Evolutionary conservation across 2,329 filamentous ascomycete genomes (phyloP), one percentile per base, ranked within the genome.

Genomic region (Colletotrichum eleusines): DNA sequence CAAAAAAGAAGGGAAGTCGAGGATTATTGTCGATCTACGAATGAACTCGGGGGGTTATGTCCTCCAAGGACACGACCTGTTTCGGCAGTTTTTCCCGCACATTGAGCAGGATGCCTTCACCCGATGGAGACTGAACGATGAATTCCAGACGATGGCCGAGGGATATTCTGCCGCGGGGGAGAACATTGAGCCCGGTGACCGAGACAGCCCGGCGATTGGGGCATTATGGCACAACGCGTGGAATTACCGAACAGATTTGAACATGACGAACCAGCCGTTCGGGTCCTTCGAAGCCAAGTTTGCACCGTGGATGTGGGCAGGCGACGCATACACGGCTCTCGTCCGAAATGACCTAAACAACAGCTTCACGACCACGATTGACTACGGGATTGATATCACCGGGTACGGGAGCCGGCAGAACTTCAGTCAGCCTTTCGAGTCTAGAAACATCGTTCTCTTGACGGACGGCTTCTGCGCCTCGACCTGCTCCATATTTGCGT

Each of bases 391-490:
- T 68, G 81, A 84, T 31, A 81, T 89, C 65, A 84, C 83, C 2
- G 86, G 86, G 53, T 87, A 87, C 74, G 79, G 83, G 61, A 81
- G 80, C 72, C 81, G 83, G 9, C 75, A 79, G 20, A 85, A 86
- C 74, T 81, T 85, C 61, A 81, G 83, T 0, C 80, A 83, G 72
- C 88, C 87, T 1, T 91, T 91, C 76, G 81, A 81, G 0, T 80
- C 87, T 1, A 85, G 89, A 68, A 84, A 91, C 76, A 85, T 90
- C 40, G 81, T 90, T 28, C 77, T 90, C 35, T 80, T 90, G 20
- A 85, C 86, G 57, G 88, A 90, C 74, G 88, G 88, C 38, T 84
- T 85, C 74, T 90, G 88, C 76, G 85, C 85, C 26, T 89, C 87
- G 1, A 87, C 87, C 2, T 90, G 88, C 78, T 84, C 86, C 11